A percentile compares a stretch with the other conserved stretches of the same genome.
phyloP scores from a whole-genome alignment of 257 asterid species.

The Dorcoceras hygrometricum region DNA sequence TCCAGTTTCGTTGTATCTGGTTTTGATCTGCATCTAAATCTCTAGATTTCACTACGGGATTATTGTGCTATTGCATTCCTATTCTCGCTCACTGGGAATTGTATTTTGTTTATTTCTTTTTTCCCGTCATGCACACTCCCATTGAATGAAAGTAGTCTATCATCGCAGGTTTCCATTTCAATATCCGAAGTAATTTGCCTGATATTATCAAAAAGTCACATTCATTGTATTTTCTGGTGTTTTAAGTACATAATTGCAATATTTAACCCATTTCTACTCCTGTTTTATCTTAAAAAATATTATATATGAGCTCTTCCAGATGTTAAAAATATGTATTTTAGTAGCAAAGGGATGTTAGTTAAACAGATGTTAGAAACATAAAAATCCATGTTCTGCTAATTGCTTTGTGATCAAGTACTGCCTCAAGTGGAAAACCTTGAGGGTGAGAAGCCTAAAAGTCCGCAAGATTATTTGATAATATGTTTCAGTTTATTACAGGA shows the following conservation, averaged over 20 bases:
- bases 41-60: conserved; percentile 3
- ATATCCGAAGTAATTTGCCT: not conserved
- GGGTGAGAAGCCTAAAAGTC: conserved; percentile 7
- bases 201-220: not conserved
- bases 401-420: conserved; percentile 10
- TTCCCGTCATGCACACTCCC: not conserved
- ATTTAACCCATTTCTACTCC: not conserved
- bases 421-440: conserved; percentile 20
- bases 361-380: conserved; percentile 4
- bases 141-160: too few species aligned
- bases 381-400: conserved; percentile 4
- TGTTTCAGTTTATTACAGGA: conserved; percentile 47
- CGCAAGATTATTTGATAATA: not conserved
- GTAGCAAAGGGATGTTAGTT: conserved; percentile 7
- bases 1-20: conserved; percentile 6
- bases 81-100: conserved; percentile 1
- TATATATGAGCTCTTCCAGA: conserved; percentile 2
- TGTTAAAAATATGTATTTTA: conserved; percentile 3
- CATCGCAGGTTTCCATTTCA: too few species aligned
- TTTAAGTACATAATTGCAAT: conserved; percentile 4
- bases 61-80: not conserved
- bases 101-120: not conserved
- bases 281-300: conserved; percentile 4
- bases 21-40: not conserved
- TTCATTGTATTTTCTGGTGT: not conserved